Conservation (phyloP, 1,284 basidiomycete genomes). For the Austroboletus novae-zelandiae region DNA sequence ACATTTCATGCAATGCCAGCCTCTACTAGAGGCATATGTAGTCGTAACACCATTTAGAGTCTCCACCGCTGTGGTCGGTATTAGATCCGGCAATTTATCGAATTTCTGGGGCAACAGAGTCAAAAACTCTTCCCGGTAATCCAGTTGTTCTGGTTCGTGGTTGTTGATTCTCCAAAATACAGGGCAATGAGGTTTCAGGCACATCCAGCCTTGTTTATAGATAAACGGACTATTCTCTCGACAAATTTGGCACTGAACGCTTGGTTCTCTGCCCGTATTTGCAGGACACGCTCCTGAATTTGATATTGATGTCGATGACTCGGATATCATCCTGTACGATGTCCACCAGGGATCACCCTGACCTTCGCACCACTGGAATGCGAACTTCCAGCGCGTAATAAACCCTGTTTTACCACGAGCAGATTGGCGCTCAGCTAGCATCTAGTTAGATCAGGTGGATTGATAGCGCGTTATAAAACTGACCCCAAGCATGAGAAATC, state of each 20-base stretch:
- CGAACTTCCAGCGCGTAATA: slow-evolving; percentile 73
- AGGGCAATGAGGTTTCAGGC: slow-evolving; percentile 54
- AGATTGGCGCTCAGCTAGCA: slow-evolving; percentile 60
- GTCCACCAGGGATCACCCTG: slow-evolving; percentile 47
- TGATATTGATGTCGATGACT: not conserved
- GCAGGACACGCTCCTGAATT: not conserved
- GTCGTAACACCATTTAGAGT: slow-evolving; percentile 42
- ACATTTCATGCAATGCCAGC: slow-evolving; percentile 65
- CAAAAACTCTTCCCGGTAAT: slow-evolving; percentile 51
- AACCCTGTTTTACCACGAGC: slow-evolving; percentile 42
- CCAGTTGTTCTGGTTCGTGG: slow-evolving; percentile 35
- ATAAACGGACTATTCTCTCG: slow-evolving; percentile 45
- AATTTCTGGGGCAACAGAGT: slow-evolving; percentile 24
- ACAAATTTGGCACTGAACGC: slow-evolving; percentile 36
- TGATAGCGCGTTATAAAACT: slow-evolving; percentile 21
- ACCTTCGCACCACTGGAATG: slow-evolving; percentile 74
- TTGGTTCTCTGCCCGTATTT: slow-evolving; percentile 10
- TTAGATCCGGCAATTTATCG: slow-evolving; percentile 33
- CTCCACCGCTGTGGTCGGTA: slow-evolving; percentile 28
- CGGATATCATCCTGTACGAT: not conserved
- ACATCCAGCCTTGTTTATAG: slow-evolving; percentile 58
- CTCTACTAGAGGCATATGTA: slow-evolving; percentile 55
- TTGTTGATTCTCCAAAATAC: slow-evolving; percentile 50
- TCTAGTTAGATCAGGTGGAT: slow-evolving; percentile 14
- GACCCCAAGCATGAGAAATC: slow-evolving; percentile 72